These are phyloP conservation scores for Neurospora sp. DNA, from an alignment of 495 filamentous ascomycete species.

Conservation along the genomic window DNA sequence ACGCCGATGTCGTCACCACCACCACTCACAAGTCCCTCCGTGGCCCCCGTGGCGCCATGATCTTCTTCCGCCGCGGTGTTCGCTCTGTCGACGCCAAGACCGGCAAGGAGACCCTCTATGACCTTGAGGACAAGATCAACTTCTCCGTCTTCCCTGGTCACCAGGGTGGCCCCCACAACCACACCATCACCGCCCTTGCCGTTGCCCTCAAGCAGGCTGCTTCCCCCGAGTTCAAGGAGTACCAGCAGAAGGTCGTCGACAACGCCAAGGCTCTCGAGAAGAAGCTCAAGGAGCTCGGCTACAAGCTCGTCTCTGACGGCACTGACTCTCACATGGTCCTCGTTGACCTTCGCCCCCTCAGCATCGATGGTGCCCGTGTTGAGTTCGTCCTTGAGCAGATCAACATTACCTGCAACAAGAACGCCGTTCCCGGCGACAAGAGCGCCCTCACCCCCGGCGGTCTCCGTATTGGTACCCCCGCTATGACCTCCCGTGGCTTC, in stretches of 20 bases:
- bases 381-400: constrained; percentile 95
- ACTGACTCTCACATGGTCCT: constrained; percentile 99
- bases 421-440: constrained; percentile 96
- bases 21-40: constrained; percentile 99
- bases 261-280: constrained; percentile 86
- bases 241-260: constrained; percentile 84
- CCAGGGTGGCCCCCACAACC: constrained; percentile 98
- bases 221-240: constrained; percentile 88
- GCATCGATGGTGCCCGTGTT: constrained; percentile 86
- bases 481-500: constrained; percentile 93
- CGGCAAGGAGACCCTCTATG: constrained; percentile 83
- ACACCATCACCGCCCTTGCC: constrained; percentile 97
- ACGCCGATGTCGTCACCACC: constrained; percentile 96
- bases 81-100: constrained; percentile 79
- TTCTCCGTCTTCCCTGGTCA: constrained; percentile 99
- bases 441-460: constrained; percentile 90
- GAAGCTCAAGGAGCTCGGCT: constrained; percentile 69
- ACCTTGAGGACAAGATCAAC: constrained; percentile 95
- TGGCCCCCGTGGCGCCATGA: constrained; percentile 98
- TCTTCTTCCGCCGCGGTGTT: constrained; percentile 98
- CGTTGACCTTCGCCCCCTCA: constrained; percentile 72
- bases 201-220: constrained; percentile 94
- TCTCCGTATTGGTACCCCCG: constrained; percentile 91
- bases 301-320: constrained; percentile 90
- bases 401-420: constrained; percentile 99